Evolutionary conservation across 2,329 filamentous ascomycete species (phyloP), one percentile per base, ranked within the genome.

Genomic region (Cadophora malorum): DNA sequence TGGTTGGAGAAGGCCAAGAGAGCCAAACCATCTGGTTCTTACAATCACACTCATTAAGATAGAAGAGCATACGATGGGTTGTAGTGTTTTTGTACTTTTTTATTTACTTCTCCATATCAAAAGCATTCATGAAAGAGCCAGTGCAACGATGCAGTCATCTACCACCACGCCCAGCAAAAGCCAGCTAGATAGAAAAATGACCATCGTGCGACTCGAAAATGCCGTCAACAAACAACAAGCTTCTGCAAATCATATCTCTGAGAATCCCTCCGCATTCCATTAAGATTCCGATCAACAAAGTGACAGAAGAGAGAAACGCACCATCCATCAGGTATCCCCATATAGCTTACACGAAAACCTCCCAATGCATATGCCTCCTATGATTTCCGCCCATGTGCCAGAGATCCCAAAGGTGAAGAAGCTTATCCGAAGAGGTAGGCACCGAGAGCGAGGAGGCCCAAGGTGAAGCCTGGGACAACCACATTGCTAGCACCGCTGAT

Each of bases 341-440:
- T 41, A 61, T 53, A 35, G 33, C 60, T 41, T 49, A 66, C 58
- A 49, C 47, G 49, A 47, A 64, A 64, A 56, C 21, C 50, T 52
- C 38, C 56, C 65, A 56, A 35, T 63, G 35, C 19, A 49, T 47
- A 49, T 56, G 49, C 35, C 58, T 19, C 23, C 38, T 52, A 55
- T 31, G 19, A 19, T 14, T 47, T 41, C 47, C 50, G 33, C 10
- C 58, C 65, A 31, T 55, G 19, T 23, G 49, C 56, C 59, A 62
- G 47, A 65, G 23, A 68, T 47, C 56, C 56, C 52, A 60, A 60
- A 49, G 28, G 33, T 28, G 50, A 16, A 38, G 33, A 31, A 47
- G 50, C n/a, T 68, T 63, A 68, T 35, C 58, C 67, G 59, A 66
- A 68, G 38, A 68, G 52, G 25, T 65, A 59, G 41, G 59, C 63